Base-by-base conservation (phyloP, 2,329 filamentous ascomycete species). In the Pseudogymnoascus sp. region DNA sequence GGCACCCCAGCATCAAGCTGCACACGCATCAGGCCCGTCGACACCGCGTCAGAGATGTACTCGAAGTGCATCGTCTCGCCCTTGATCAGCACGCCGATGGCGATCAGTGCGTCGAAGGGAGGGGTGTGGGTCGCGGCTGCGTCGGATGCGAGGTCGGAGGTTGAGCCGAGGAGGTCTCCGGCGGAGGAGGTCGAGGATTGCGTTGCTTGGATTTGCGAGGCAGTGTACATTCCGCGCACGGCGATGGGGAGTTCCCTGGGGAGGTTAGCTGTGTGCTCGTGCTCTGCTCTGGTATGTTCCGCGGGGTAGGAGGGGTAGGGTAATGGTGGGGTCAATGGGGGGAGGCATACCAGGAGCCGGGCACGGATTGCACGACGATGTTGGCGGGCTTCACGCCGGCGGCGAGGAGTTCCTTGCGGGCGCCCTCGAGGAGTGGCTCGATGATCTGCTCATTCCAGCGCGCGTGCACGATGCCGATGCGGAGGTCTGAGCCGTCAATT, bases 61-160 rank as follows among this genome's bases (percentile, higher is more conserved):
- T 99, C 94, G 73, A 99, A 99, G 78, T 99, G 94, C 92, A 97
- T 97, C 5, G 94, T 97, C 77, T 96, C 90, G 75, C 94, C 94
- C 80, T 99, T 99, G 79, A 99, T 97, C 65, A 99, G 84, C 63
- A 96, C 92, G 63, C 94, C 94, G 69, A 99, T 90, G 62, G 94
- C 92, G 68, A 99, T 92, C 67, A 99, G 86, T 66, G 94, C 94
- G 73, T 97, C 93, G 71, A 97, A 97, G 18, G 91, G 85, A 63
- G 80, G 77, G 64, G 82, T 77, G 66, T 79, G 71, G n/a, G 76
- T 69, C 56, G 76, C 65, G 18, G 79, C 66, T 16, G 78, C 70
- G 59, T 76, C 70, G 12, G 82, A 77, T 28, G 82, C 79, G 33
- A 92, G 82, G 75, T 96, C 89, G 31, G 87, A 81, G 1, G 88